Base-by-base conservation (phyloP, 108 stramenopile species). In the Aureococcus anophagefferens region DNA sequence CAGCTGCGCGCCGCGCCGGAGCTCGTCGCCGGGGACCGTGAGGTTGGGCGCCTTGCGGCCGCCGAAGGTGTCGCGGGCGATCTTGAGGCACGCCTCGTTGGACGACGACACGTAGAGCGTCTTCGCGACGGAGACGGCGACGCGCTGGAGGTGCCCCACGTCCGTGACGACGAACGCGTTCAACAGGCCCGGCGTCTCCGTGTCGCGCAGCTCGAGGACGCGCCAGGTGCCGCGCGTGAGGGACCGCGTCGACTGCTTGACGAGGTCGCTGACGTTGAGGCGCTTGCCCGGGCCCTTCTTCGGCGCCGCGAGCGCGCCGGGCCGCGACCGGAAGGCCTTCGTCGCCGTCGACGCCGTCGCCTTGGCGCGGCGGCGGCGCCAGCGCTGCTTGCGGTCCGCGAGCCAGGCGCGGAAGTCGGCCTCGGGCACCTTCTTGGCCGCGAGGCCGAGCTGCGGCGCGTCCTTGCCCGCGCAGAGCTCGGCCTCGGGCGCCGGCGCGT, bases 121-220 rank as follows among this genome's bases (percentile, higher is more conserved):
- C 62, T 95, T 85, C 33, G 90, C 88, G 35, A 94, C 89, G 51
- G 86, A 86, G 36, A 96, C 75, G 32, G 85, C 79, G 67, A 93
- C 76, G 78, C 85, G 85, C 72, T 91, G 90, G 30, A 98, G 66
- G 51, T 90, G 75, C 29, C 86, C 86, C 32, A 77, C 82, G 17
- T 87, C 89, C 14, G 95, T 84, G 90, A 99, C 87, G 21, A 90
- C 93, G 86, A 89, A 97, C 0, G 93, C 78, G n/a, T 85, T 73
- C 71, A 96, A 90, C 30, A 80, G 87, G 36, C 97, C 97, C 16
- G 86, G 91, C 15, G 81, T 79, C 36, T 90, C 77, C 71, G 88
- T 77, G 21, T 93, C 92, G 31, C 94, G 90, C 30, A 96, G 72
- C 80, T 99, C 98, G 59, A 97, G 76, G 32, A 97, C 82, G 72